These are phyloP conservation scores for Emiliania huxleyi DNA, from an alignment of 78 protist genomes.

Conservation along the genomic window DNA sequence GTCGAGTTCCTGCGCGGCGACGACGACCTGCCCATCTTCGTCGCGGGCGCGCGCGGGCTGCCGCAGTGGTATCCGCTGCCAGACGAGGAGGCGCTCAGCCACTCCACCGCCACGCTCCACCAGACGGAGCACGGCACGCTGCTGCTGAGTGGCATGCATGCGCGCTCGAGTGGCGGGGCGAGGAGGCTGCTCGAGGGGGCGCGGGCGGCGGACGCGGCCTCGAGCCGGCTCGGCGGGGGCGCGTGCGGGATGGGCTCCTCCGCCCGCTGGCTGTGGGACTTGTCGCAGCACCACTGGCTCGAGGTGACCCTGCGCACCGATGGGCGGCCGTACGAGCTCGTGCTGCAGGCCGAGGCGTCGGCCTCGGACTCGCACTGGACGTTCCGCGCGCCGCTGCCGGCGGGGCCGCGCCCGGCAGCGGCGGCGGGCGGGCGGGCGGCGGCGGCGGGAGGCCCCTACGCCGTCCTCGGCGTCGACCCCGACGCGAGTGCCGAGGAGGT, in stretches of 20 bases:
- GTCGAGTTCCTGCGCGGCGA: neutral
- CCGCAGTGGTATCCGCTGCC: neutral
- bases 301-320: neutral
- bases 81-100: neutral
- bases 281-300: constrained; percentile 10
- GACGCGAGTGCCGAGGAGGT: neutral
- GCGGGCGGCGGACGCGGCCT: neutral
- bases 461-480: neutral
- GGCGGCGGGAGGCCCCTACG: neutral
- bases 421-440: neutral
- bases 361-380: neutral
- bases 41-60: too few species aligned
- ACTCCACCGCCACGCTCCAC: neutral
- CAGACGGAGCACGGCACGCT: neutral
- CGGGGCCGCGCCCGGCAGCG: neutral
- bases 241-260: constrained; percentile 9
- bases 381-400: neutral
- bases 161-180: too few species aligned
- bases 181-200: neutral
- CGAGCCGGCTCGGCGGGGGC: neutral
- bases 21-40: neutral
- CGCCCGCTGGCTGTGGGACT: neutral
- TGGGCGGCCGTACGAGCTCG: neutral
- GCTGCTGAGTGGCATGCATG: neutral
- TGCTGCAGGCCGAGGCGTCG: neutral